phyloP scores from a whole-genome alignment of 306 rosid genomes.

The Cajanus cajan region DNA sequence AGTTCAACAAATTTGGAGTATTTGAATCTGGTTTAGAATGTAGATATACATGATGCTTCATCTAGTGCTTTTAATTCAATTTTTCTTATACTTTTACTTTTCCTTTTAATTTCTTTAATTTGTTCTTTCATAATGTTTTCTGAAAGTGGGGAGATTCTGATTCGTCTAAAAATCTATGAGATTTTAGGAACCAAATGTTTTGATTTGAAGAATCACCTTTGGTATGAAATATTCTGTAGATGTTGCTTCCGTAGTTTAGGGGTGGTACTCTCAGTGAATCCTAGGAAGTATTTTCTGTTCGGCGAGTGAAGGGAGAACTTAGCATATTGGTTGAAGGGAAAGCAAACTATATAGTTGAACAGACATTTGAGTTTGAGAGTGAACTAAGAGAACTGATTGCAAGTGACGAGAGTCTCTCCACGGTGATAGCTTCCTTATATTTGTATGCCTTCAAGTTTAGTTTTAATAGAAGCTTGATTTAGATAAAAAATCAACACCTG shows the following conservation, averaged over 20 bases:
- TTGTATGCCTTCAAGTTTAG: neutral
- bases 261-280: constrained; percentile 86
- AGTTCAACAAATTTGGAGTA: too few species aligned
- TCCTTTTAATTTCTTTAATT: too few species aligned
- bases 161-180: too few species aligned
- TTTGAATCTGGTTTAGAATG: too few species aligned
- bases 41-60: too few species aligned
- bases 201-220: too few species aligned
- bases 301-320: constrained; percentile 82
- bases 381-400: constrained; percentile 70
- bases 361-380: constrained; percentile 66
- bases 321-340: constrained; percentile 78
- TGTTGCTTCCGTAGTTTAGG: constrained; percentile 73
- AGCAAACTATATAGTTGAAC: constrained; percentile 43
- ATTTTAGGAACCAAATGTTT: too few species aligned
- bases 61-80: too few species aligned
- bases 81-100: too few species aligned
- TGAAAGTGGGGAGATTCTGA: too few species aligned
- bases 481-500: neutral
- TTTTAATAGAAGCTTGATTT: constrained; percentile 21
- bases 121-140: too few species aligned
- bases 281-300: constrained; percentile 52
- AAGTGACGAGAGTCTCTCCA: constrained; percentile 75
- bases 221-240: too few species aligned
- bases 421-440: constrained; percentile 51